These are phyloP conservation scores for Xylaria sp. DNA, from an alignment of 2,329 filamentous ascomycete species.

Conservation along the genomic window DNA sequence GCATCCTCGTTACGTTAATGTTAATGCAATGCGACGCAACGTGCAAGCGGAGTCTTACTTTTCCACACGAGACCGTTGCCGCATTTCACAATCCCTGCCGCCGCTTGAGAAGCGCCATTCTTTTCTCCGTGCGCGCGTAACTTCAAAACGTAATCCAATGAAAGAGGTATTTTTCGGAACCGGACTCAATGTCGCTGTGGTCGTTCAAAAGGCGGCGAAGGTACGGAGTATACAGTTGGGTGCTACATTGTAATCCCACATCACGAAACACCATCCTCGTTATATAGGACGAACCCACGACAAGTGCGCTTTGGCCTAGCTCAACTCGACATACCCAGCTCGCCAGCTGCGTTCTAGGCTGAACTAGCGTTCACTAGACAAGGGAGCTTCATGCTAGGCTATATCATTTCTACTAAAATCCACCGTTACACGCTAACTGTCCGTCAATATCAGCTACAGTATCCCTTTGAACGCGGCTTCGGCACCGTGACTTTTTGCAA, in stretches of 20 bases:
- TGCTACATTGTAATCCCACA: slow-evolving; percentile 2
- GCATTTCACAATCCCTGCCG: slow-evolving; percentile 5
- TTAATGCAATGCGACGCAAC: slow-evolving; percentile 3
- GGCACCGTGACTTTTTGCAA: too few relatives aligned
- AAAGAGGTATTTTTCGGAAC: neutral
- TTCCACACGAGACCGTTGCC: slow-evolving; percentile 16
- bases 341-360: slow-evolving; percentile 16
- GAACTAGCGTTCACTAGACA: slow-evolving; percentile 18
- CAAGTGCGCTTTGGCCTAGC: neutral
- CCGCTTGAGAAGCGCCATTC: neutral
- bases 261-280: neutral
- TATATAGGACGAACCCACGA: neutral
- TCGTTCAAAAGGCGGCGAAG: neutral
- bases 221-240: neutral
- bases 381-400: slow-evolving; percentile 10
- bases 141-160: neutral
- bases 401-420: neutral
- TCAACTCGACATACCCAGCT: neutral
- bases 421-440: neutral
- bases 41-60: neutral
- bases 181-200: neutral
- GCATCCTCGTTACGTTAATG: slow-evolving; percentile 13
- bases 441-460: neutral
- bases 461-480: too few relatives aligned
- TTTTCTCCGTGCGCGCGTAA: neutral